Base-by-base conservation (phyloP, 2,329 filamentous ascomycete genomes). In the Aureobasidium zeae region DNA sequence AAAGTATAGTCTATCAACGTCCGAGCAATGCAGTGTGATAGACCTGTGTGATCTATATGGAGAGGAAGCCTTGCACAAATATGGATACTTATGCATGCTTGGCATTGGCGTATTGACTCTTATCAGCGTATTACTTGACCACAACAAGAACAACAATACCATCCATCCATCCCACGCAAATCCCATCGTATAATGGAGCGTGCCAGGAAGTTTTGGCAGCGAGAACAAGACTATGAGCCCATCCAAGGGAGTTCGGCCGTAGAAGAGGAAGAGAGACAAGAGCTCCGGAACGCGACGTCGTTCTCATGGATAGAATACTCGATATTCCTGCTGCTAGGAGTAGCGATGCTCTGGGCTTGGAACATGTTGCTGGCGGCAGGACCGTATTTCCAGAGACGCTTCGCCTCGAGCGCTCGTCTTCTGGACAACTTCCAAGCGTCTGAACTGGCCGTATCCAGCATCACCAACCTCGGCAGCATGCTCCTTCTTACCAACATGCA, bases 321-420 rank as follows among this genome's bases (percentile, higher is more conserved):
- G 54, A 81, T 94, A 58, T 96, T 96, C 63, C 70, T 83, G 45
- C 67, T 94, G 38, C 70, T 96, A 19, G 91, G 91, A 38, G 73
- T 94, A 45, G 85, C 88, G 41, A 96, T 96, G 91, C 73, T 96
- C 32, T 96, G 89, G 89, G 87, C 89, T 44, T 96, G 89, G 89
- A 96, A 96, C 69, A 95, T 95, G 89, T 95, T 96, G 63, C 77
- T 96, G 53, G 89, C 91, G 33, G 87, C 89, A 7, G 86, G 86
- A 2, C 86, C 89, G 4, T 96, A 96, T 69, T 95, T 96, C 66
- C 79, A 88, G 57, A 72, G 71, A 37, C 86, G 89, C 53, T 94
- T 96, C 63, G 67, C 73, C 33, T 71, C 73, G 48, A 77, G 81
- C 58, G 66, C 76, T 43, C 83, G 78, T 72, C 80, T 93, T 45